phyloP scores from a whole-genome alignment of 2,329 filamentous ascomycete genomes.

The Epichloe bromicola region DNA sequence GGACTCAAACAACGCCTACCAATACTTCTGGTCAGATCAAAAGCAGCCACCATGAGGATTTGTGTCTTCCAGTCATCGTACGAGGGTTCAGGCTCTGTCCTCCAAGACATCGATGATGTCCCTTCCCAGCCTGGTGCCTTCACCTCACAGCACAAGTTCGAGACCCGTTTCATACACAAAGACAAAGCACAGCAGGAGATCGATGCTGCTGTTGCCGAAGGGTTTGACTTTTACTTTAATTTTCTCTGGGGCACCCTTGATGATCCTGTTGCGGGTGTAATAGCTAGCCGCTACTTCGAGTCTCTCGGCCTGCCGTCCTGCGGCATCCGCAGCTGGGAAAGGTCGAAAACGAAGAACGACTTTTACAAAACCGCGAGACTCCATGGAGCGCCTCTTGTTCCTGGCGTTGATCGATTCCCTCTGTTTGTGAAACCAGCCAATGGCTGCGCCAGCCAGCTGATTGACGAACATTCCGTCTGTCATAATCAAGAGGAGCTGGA shows the following conservation, averaged over 20 bases:
- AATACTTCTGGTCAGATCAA: too few relatives aligned
- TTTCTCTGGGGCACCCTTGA: background rate
- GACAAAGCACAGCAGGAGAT: background rate
- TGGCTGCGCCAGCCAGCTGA: background rate
- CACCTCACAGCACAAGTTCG: constrained; percentile 1
- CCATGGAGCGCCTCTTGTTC: background rate
- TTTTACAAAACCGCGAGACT: background rate
- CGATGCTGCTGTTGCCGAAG: background rate
- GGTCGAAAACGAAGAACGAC: background rate
- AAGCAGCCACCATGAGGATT: background rate
- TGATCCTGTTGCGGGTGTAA: background rate
- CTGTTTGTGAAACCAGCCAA: background rate
- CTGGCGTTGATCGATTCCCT: background rate
- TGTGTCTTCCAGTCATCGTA: background rate
- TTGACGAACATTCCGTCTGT: background rate
- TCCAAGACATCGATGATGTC: background rate
- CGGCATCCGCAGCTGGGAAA: background rate
- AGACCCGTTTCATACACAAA: background rate
- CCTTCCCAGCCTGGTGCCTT: background rate
- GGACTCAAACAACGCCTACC: too few relatives aligned
- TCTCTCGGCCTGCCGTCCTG: background rate
- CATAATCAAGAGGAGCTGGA: background rate
- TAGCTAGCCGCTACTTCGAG: background rate
- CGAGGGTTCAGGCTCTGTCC: background rate
- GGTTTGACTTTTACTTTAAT: constrained; percentile 1